Evolutionary conservation across 352 stramenopile species (phyloP), one percentile per base, ranked within the genome.

Genomic region (Phytophthora tentaculata): DNA sequence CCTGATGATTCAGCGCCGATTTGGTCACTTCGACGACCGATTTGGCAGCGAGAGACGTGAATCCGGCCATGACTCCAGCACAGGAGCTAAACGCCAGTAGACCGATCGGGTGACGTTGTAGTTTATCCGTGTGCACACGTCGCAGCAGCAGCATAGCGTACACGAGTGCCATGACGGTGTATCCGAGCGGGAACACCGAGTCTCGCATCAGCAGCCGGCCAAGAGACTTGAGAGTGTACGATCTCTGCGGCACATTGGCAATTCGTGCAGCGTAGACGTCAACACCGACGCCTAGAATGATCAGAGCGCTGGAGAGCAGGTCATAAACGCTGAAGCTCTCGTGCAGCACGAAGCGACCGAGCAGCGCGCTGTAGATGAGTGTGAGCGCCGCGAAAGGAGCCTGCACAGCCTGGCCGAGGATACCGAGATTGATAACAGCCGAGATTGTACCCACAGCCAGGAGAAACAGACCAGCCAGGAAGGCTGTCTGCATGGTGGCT

Each of bases 331-430:
- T 54, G 26, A 91, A 84, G 19, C 57, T 69, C 64, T 93, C 85
- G 20, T 73, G 61, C 19, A 93, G 68, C 59, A 91, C 85, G 55
- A 89, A 89, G 28, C 74, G 77, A 23, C 83, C 85, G 19, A 93
- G 77, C 23, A 91, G 44, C 22, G 85, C 85, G 35, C 81, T 93
- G 73, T 93, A 91, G 61, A 93, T 90, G 53, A 93, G 77, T 29
- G 85, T 93, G 44, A 93, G 83, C 26, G 85, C 85, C 12, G 85
- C 85, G 35, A 93, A 93, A n/a, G 85, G 85, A 13, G 85, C 85
- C 35, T 93, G 85, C 28, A 93, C 83, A 10, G 85, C 85, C 54
- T 93, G 85, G 3, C 85, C 85, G 22, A 93, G 80, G 55, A 91
- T 89, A 3, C 81, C 81, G 17, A 93, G 71, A 64, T 93, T 93